These are phyloP conservation scores for Pisolithus orientalis DNA, from an alignment of 768 basidiomycete species.

Conservation along the genomic window DNA sequence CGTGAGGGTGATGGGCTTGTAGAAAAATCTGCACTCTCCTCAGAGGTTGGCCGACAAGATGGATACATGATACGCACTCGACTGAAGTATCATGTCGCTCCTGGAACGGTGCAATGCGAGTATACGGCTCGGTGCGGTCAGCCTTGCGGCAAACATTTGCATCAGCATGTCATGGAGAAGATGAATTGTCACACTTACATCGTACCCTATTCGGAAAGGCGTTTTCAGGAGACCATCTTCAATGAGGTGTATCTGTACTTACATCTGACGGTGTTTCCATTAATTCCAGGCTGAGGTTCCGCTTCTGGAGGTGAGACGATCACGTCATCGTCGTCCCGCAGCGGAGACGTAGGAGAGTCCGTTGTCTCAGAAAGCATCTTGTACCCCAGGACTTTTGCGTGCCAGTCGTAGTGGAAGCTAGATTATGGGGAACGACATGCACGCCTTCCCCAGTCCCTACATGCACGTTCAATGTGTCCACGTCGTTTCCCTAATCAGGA, in stretches of 20 bases:
- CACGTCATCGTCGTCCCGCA: conserved; percentile 56
- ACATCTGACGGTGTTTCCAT: conserved; percentile 79
- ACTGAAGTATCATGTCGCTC: conserved; percentile 77
- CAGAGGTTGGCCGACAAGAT: conserved; percentile 1
- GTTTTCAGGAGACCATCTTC: too few relatives aligned
- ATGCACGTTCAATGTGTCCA: too few relatives aligned
- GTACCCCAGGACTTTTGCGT: background rate
- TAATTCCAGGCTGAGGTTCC: conserved; percentile 67
- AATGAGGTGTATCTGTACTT: conserved; percentile 29
- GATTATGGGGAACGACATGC: background rate
- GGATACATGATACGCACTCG: conserved; percentile 44
- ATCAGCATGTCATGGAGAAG: too few relatives aligned
- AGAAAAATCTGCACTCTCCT: conserved; percentile 61
- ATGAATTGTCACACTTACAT: conserved; percentile 49
- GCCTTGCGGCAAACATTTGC: conserved; percentile 40
- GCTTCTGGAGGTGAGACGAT: conserved; percentile 43
- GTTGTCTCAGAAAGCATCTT: background rate
- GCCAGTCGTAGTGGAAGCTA: background rate
- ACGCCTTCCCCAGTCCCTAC: too few relatives aligned
- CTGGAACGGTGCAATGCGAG: conserved; percentile 77
- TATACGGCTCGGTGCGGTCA: conserved; percentile 78
- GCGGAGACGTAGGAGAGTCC: conserved; percentile 33
- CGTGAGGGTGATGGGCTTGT: conserved; percentile 76
- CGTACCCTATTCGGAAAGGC: conserved; percentile 55
- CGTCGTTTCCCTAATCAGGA: too few relatives aligned